These are phyloP conservation scores for Cystobasidiaceae sp. DNA, from an alignment of 1,284 basidiomycete species.

Conservation along the genomic window DNA sequence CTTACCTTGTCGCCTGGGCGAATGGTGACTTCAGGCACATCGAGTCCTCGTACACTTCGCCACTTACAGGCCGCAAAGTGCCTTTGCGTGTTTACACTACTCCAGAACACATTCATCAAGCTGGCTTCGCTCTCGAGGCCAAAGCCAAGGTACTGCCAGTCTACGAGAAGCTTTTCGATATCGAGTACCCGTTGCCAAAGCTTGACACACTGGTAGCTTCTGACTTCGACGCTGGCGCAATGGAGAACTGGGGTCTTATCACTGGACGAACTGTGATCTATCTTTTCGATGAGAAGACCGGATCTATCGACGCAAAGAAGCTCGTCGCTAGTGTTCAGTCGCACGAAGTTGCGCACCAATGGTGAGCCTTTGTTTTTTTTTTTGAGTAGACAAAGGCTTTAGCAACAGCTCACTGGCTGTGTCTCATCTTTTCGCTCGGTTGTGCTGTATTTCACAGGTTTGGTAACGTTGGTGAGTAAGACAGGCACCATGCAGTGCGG, in stretches of 20 bases:
- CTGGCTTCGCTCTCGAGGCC: constrained; percentile 73
- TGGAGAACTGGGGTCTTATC: constrained; percentile 65
- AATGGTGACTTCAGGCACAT: constrained; percentile 76
- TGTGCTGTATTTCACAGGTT: constrained; percentile 68
- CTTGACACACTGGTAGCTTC: constrained; percentile 66
- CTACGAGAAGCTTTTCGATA: constrained; percentile 65
- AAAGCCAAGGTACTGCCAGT: constrained; percentile 78
- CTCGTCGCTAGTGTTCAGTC: constrained; percentile 69
- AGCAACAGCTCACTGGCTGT: no score
- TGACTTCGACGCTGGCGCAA: constrained; percentile 87
- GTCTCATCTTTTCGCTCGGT: no score
- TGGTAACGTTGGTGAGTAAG: constrained; percentile 61
- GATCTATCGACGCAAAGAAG: constrained; percentile 72
- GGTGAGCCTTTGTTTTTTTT: no score
- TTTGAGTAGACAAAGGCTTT: no score
- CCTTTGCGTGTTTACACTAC: constrained; percentile 53
- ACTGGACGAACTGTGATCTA: constrained; percentile 81
- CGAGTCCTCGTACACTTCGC: constrained; percentile 69
- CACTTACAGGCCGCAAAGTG: constrained; percentile 37
- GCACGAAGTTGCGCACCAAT: constrained; percentile 54
- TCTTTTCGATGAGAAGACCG: constrained; percentile 71
- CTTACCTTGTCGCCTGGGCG: constrained; percentile 87
- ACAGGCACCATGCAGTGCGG: not conserved
- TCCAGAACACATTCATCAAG: constrained; percentile 75
- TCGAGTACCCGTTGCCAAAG: constrained; percentile 72